A percentile compares a stretch with the other conserved stretches of the same genome.
phyloP scores from a whole-genome alignment of 352 stramenopile species.

The Globisporangium recalcitrans region DNA sequence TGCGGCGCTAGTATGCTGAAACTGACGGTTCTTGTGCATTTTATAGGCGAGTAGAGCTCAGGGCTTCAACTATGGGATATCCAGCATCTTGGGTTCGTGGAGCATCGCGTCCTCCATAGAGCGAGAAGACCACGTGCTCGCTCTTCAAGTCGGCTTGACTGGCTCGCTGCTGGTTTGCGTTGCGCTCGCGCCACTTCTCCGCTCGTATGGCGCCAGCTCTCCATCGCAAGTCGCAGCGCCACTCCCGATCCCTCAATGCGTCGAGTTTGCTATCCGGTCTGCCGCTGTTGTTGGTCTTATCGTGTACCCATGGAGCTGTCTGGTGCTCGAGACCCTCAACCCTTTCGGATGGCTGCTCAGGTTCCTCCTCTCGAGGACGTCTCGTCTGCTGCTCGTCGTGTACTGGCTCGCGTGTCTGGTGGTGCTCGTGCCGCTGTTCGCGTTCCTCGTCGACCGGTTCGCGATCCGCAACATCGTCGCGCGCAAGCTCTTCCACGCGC shows the following conservation, averaged over 20 bases:
- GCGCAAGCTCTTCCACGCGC: constrained; percentile 77
- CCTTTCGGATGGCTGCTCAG: constrained; percentile 51
- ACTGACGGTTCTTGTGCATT: neutral
- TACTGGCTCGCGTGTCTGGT: constrained; percentile 55
- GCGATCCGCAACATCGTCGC: constrained; percentile 64
- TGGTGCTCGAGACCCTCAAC: constrained; percentile 60
- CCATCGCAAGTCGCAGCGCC: constrained; percentile 32
- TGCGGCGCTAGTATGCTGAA: neutral
- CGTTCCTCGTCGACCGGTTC: constrained; percentile 28
- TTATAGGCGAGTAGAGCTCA: neutral
- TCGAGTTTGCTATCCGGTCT: constrained; percentile 30
- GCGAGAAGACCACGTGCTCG: constrained; percentile 39
- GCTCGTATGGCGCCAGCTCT: constrained; percentile 32
- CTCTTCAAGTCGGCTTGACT: constrained; percentile 54
- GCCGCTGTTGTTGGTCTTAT: constrained; percentile 26
- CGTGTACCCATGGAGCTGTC: constrained; percentile 60
- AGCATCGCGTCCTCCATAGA: constrained; percentile 23
- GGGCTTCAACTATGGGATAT: neutral
- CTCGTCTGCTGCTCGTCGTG: constrained; percentile 34
- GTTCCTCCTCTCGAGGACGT: constrained; percentile 33
- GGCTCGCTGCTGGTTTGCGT: constrained; percentile 44
- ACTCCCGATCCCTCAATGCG: constrained; percentile 21
- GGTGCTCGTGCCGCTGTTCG: constrained; percentile 53
- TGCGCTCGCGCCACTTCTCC: constrained; percentile 42
- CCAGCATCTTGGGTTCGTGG: constrained; percentile 21